phyloP scores from a whole-genome alignment of 2,329 filamentous ascomycete genomes.

The Clonostachys sp. region DNA sequence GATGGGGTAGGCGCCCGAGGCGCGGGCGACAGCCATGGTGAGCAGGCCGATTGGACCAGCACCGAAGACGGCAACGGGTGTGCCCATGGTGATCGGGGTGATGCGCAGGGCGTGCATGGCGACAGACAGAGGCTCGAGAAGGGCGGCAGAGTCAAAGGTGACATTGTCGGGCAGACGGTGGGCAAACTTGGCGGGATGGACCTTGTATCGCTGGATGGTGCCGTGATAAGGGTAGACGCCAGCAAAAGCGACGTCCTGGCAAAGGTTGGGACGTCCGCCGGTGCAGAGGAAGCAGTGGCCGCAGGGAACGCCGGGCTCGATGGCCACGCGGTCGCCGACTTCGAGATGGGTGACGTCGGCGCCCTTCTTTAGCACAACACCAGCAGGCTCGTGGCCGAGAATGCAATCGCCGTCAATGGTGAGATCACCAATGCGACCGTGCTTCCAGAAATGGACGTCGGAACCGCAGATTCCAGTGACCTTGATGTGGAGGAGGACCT shows the following conservation, averaged over 20 bases:
- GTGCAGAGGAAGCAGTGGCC: slow-evolving; percentile 50
- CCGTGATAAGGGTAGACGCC: slow-evolving; percentile 52
- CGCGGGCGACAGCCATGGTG: slow-evolving; percentile 51
- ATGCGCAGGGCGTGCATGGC: slow-evolving; percentile 56
- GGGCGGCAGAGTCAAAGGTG: slow-evolving; percentile 52
- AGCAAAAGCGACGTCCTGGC: slow-evolving; percentile 55
- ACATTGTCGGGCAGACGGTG: slow-evolving; percentile 51
- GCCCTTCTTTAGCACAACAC: slow-evolving; percentile 41
- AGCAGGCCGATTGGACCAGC: slow-evolving; percentile 62
- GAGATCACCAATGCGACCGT: slow-evolving; percentile 57
- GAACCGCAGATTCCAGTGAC: slow-evolving; percentile 64
- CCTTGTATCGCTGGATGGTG: slow-evolving; percentile 54
- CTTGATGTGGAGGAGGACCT: slow-evolving; percentile 58
- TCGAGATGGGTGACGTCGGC: background rate
- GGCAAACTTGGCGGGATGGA: slow-evolving; percentile 53
- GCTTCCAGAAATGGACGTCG: slow-evolving; percentile 66
- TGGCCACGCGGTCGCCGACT: slow-evolving; percentile 51
- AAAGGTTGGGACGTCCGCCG: slow-evolving; percentile 56
- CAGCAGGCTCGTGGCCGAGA: slow-evolving; percentile 61
- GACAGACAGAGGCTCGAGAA: slow-evolving; percentile 61
- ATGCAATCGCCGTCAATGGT: slow-evolving; percentile 60
- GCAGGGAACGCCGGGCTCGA: slow-evolving; percentile 62
- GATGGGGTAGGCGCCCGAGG: slow-evolving; percentile 58
- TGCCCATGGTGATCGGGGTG: slow-evolving; percentile 49
- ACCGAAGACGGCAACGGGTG: slow-evolving; percentile 52